Evolutionary conservation across 2,329 filamentous ascomycete species (phyloP), one percentile per base, ranked within the genome.

Genomic region (Cryphonectria parasitica): DNA sequence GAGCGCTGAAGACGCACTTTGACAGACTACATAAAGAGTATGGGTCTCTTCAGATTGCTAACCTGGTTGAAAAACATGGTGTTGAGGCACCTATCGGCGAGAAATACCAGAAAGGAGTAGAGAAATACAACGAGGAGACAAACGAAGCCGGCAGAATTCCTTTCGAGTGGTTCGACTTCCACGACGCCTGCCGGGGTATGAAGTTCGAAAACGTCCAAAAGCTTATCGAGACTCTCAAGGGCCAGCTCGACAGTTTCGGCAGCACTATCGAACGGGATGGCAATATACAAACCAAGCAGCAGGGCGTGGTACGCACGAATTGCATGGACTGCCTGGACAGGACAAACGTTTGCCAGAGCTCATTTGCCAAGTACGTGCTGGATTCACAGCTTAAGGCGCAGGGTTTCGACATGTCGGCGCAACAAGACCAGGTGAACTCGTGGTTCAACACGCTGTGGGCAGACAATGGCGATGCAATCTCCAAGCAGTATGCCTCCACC

Each of bases 391-490:
- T 99, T 1, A 91, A 88, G 70, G 85, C 88, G 28, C 90, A 97
- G 73, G 92, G 92, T 0, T 91, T 94, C 71, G 89, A 91, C 69
- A 91, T 97, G 81, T 89, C 90, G 74, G 85, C 91, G 0, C 90
- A 96, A 73, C 80, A 86, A 34, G 94, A 97, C 78, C 91, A 93
- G 70, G 89, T 90, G 69, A 97, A 93, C 6, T 87, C 90, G 62
- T 98, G 95, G 94, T 98, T 98, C 83, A 98, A 99, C 80, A 94
- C 89, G 0, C 84, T 98, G 0, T 99, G 96, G 95, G 96, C 96
- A 0, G 96, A 99, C 78, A 99, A 99, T 75, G 96, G 96, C 19
- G 96, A 99, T 79, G 94, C 95, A 0, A 94, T 98, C 69, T 97
- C 94, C 0, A 94, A 95, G 75, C 95, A 98, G 79, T 99, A 99